phyloP scores from a whole-genome alignment of 164 flowering plant genomes.

The Vitis rupestris region DNA sequence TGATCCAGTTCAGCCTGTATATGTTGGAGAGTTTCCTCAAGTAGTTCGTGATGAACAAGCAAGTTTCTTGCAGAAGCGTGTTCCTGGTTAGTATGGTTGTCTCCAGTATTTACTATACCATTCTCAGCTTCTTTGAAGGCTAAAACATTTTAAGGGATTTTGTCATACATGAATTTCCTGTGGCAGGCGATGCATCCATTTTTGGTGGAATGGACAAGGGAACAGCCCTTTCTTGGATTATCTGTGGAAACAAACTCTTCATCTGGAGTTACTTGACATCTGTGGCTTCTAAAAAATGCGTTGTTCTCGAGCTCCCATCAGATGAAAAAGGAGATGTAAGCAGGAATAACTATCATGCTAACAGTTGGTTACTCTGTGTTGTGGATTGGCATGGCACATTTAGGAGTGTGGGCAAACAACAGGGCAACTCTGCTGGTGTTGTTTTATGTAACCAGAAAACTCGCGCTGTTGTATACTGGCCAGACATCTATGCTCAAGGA shows the following conservation, averaged over 20 bases:
- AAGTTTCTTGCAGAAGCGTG: constrained; percentile 35
- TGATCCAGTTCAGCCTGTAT: constrained; percentile 68
- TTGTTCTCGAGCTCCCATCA: constrained; percentile 57
- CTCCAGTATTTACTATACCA: neutral
- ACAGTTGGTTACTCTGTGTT: constrained; percentile 58
- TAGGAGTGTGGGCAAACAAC: constrained; percentile 25
- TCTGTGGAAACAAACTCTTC: constrained; percentile 61
- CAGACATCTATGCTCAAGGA: constrained; percentile 48
- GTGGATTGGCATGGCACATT: constrained; percentile 51
- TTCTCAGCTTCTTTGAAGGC: constrained; percentile 7
- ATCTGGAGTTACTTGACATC: constrained; percentile 76
- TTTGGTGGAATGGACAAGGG: constrained; percentile 87
- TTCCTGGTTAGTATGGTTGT: constrained; percentile 46
- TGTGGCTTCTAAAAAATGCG: constrained; percentile 55
- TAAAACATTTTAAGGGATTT: neutral
- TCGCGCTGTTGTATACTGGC: constrained; percentile 68
- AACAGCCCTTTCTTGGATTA: constrained; percentile 76
- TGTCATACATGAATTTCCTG: constrained; percentile 1
- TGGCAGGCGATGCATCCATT: constrained; percentile 48
- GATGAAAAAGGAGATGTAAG: constrained; percentile 33
- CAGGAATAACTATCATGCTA: constrained; percentile 23
- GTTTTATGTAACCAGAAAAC: constrained; percentile 58
- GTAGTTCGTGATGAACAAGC: constrained; percentile 78
- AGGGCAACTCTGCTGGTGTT: constrained; percentile 52
- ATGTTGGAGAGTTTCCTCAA: constrained; percentile 89